Conservation (phyloP, 1,284 basidiomycete genomes). For the Apiotrichum sp. region DNA sequence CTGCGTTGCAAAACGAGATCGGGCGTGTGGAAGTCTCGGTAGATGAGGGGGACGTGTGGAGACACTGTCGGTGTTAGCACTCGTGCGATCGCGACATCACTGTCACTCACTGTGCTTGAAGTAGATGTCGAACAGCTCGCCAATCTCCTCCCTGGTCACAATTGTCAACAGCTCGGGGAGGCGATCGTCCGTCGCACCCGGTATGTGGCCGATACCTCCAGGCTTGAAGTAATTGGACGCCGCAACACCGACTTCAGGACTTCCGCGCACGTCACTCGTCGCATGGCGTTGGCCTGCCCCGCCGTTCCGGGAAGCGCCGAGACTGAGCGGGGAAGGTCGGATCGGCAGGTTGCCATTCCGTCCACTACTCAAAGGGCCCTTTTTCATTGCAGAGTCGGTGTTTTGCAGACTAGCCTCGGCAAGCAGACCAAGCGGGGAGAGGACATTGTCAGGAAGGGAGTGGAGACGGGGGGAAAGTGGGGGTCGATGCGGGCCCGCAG, state of each 20-base stretch:
- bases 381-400: constrained; percentile 47
- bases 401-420: constrained; percentile 88
- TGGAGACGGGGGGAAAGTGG: constrained; percentile 68
- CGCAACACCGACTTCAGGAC: constrained; percentile 55
- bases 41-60: constrained; percentile 54
- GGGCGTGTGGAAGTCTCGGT: constrained; percentile 82
- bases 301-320: constrained; percentile 20
- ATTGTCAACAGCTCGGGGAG: constrained; percentile 80
- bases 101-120: constrained; percentile 46
- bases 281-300: constrained; percentile 20
- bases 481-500: constrained; percentile 27
- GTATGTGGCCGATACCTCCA: constrained; percentile 50
- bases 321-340: constrained; percentile 29
- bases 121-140: constrained; percentile 85
- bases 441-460: constrained; percentile 78
- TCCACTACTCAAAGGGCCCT: constrained; percentile 12
- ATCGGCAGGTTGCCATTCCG: constrained; percentile 22
- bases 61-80: constrained; percentile 24
- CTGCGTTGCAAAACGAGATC: constrained; percentile 84
- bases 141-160: constrained; percentile 72
- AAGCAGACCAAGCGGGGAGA: constrained; percentile 83
- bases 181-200: constrained; percentile 12
- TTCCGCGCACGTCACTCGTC: constrained; percentile 36
- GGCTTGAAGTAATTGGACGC: constrained; percentile 92
- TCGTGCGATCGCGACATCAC: background rate